Base-by-base conservation (phyloP, 75 land plant genomes). In the Isoetes taiwanensis region DNA sequence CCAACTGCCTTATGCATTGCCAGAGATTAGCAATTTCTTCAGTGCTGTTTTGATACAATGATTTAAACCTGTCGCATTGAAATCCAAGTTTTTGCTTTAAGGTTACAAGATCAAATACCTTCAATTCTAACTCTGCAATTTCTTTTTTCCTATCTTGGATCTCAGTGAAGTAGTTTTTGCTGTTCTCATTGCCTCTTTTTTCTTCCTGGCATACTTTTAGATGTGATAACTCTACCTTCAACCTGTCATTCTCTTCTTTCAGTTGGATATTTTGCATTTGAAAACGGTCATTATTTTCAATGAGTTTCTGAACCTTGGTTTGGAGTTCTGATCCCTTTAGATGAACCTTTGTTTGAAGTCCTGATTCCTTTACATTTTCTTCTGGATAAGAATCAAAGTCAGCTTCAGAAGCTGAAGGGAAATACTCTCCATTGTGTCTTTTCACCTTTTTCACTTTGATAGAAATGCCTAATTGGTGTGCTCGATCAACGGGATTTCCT, bases 201-300 rank as follows among this genome's bases (percentile, higher is more conserved):
- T 72, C 40, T 58, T 42, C 52, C 66, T 62, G 11, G 69, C 65
- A 54, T 73, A 48, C 29, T 50, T 23, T 12, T 30, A 33, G 29
- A 78, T 56, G 1, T 56, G 58, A 2, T 69, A 69, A 69, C 24
- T 69, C 73, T n/a, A n/a, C n/a, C n/a, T n/a, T n/a, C n/a, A n/a
- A n/a, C n/a, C n/a, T n/a, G n/a, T n/a, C n/a, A n/a, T n/a, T n/a
- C n/a, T n/a, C n/a, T n/a, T n/a, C n/a, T n/a, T n/a, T n/a, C n/a
- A n/a, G n/a, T n/a, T n/a, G n/a, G n/a, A n/a, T n/a, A n/a, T n/a
- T n/a, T n/a, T n/a, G n/a, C n/a, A n/a, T n/a, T n/a, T n/a, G n/a
- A n/a, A 78, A 63, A 0, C 66, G 73, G 73, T 63, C 62, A 28
- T 65, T 73, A 35, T 66, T 73, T n/a, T n/a, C n/a, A n/a, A n/a